Conservation (phyloP, 1,284 basidiomycete genomes). For the Pterula multifida region DNA sequence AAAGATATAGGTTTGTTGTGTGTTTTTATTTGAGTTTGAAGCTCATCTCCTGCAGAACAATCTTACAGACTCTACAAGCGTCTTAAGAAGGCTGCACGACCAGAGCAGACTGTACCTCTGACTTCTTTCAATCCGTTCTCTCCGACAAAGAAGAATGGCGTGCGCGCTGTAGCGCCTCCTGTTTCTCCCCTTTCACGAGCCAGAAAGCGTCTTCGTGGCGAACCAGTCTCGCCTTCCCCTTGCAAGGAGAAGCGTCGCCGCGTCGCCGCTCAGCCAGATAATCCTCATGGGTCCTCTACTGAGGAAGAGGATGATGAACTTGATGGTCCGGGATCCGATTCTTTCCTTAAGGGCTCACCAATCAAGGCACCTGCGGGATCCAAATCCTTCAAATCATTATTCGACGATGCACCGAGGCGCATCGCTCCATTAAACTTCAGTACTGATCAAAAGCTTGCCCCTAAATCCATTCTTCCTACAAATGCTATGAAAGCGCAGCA, state of each 20-base stretch:
- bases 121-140: conserved; percentile 65
- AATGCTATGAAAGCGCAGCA: not conserved
- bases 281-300: conserved; percentile 16
- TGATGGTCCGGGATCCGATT: conserved; percentile 17
- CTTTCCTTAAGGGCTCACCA: conserved; percentile 58
- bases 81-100: conserved; percentile 68
- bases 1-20: conserved; percentile 54
- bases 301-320: conserved; percentile 29
- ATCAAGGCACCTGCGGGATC: conserved; percentile 42
- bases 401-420: conserved; percentile 34
- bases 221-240: conserved; percentile 70
- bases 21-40: conserved; percentile 5
- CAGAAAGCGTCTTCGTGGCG: conserved; percentile 67
- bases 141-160: conserved; percentile 44
- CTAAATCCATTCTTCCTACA: not conserved
- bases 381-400: conserved; percentile 53
- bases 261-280: conserved; percentile 20
- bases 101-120: conserved; percentile 29
- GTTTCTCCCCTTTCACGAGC: conserved; percentile 47
- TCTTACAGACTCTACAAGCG: conserved; percentile 25
- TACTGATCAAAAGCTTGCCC: not conserved
- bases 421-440: not conserved
- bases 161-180: conserved; percentile 20
- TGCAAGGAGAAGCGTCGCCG: conserved; percentile 61
- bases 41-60: not conserved